Conservation (phyloP, 768 basidiomycete genomes). For the Leccinum imitatum region DNA sequence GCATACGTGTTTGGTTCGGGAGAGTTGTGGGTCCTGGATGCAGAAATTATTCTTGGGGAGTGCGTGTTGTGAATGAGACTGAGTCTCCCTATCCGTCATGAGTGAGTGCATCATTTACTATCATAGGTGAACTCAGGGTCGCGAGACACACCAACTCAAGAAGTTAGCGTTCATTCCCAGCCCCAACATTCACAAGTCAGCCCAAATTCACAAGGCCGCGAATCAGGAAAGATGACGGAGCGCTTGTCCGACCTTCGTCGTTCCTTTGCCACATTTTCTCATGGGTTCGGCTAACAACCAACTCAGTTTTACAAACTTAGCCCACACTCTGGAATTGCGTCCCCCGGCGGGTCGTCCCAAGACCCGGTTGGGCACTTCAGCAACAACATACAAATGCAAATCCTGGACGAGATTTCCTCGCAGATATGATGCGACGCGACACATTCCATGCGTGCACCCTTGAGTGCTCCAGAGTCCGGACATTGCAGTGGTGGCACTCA, state of each 20-base stretch:
- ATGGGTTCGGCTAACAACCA: neutral
- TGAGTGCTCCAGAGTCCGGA: too few species aligned
- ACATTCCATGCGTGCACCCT: neutral
- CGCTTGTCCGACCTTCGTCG: neutral
- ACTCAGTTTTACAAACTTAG: neutral
- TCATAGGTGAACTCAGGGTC: neutral
- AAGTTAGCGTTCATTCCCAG: neutral
- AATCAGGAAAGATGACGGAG: neutral
- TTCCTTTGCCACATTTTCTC: constrained; percentile 1
- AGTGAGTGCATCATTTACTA: neutral
- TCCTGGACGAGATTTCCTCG: neutral
- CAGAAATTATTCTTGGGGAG: neutral
- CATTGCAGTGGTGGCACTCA: neutral
- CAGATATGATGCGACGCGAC: neutral
- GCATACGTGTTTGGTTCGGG: neutral
- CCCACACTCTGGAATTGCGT: neutral
- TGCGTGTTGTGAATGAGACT: neutral
- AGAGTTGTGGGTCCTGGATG: neutral
- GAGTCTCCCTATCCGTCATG: neutral
- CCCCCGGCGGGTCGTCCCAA: neutral
- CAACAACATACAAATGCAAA: neutral
- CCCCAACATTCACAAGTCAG: neutral
- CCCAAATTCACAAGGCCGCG: neutral
- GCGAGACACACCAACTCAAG: neutral
- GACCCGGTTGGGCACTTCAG: neutral